Percentiles rank a stretch among this genome's conserved stretches.
Evolutionary conservation across 495 filamentous ascomycete genomes (phyloP).

Genomic region (Annulohypoxylon maeteangense): DNA sequence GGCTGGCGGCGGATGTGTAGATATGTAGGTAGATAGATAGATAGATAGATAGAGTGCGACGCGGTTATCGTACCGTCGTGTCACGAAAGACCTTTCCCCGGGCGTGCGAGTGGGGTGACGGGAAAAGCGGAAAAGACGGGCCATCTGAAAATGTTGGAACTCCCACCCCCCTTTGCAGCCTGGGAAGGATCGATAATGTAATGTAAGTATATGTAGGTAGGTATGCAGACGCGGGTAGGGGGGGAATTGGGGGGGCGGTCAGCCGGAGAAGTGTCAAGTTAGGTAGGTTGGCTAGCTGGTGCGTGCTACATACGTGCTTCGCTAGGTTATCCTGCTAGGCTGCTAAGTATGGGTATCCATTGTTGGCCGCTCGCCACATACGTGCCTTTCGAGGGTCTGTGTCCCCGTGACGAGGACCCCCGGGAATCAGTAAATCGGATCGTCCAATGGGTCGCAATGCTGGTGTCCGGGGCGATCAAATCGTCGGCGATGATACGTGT

Average conservation of each 20-base stretch:
- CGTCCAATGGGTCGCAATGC: constrained; percentile 1
- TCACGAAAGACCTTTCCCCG: background rate
- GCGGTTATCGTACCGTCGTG: background rate
- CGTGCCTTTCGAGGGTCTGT: background rate
- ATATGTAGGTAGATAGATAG: background rate
- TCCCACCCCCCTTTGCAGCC: background rate
- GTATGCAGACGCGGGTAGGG: constrained; percentile 6
- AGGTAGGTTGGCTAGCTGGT: constrained; percentile 2
- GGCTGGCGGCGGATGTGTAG: background rate
- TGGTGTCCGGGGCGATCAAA: constrained; percentile 19
- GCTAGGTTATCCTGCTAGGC: background rate
- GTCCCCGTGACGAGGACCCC: constrained; percentile 7
- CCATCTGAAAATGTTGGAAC: background rate
- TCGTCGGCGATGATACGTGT: constrained; percentile 6
- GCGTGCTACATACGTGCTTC: background rate
- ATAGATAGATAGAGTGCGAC: background rate
- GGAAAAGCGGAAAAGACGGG: background rate
- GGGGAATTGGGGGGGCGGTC: constrained; percentile 7
- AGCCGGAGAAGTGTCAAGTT: background rate
- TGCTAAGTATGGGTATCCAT: background rate
- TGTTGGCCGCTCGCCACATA: constrained; percentile 2
- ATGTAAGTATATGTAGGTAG: background rate
- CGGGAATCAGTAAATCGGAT: constrained; percentile 18
- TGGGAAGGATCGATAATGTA: constrained; percentile 1
- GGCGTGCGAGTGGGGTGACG: background rate